Conservation (phyloP, 2,329 filamentous ascomycete species). For the Aspergillus phoenicis region DNA sequence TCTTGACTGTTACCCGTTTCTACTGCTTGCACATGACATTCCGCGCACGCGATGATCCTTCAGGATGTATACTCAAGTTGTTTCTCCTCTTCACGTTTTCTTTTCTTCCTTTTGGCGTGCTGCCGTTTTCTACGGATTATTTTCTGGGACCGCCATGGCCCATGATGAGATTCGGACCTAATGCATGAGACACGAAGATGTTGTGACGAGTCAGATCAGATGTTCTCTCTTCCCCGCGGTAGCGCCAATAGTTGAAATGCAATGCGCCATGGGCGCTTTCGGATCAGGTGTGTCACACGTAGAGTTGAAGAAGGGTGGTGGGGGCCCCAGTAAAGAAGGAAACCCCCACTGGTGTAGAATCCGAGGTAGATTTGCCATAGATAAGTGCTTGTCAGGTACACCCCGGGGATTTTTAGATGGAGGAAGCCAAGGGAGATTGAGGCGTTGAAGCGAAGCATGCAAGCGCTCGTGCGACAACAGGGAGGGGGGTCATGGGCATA, state of each 20-base stretch:
- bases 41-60: slow-evolving; percentile 20
- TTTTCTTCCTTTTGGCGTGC: slow-evolving; percentile 1
- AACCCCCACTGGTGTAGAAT: too few relatives aligned
- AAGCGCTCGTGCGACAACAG: not conserved
- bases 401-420: not conserved
- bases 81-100: too few relatives aligned
- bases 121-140: slow-evolving; percentile 15
- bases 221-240: slow-evolving; percentile 3
- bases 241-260: slow-evolving; percentile 17
- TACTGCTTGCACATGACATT: not conserved
- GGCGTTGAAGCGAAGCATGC: not conserved
- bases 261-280: slow-evolving; percentile 11
- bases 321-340: not conserved
- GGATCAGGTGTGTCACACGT: slow-evolving; percentile 10
- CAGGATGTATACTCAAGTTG: slow-evolving; percentile 19
- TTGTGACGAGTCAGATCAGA: slow-evolving; percentile 23
- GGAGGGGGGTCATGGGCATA: not conserved
- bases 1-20: not conserved
- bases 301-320: not conserved
- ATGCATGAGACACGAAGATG: slow-evolving; percentile 27
- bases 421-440: not conserved
- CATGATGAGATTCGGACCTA: slow-evolving; percentile 27
- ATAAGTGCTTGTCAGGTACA: not conserved
- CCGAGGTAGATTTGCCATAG: too few relatives aligned
- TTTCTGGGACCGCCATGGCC: slow-evolving; percentile 17